Evolutionary conservation across 371 early-diverging fungal species (phyloP).

Genomic region (Parasitella parasitica): DNA sequence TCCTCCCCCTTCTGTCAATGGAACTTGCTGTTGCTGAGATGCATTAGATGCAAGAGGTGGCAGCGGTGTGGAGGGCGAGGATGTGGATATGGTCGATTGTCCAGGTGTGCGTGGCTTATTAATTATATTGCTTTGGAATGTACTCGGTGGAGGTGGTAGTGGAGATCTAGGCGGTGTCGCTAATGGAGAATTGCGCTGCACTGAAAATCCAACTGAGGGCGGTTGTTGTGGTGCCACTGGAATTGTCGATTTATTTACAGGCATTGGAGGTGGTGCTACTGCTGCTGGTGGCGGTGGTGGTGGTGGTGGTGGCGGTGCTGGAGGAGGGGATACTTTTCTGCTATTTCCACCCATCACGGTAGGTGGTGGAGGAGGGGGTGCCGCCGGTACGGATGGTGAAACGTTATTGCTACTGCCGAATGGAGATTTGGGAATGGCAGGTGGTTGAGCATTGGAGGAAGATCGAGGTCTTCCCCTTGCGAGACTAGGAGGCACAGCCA

Average conservation of each 20-base stretch:
- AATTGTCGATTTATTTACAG: background rate
- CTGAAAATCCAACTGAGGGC: background rate
- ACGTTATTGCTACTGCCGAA: conserved; percentile 4
- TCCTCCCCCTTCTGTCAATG: conserved; percentile 38
- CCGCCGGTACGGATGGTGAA: background rate
- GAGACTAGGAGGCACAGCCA: conserved; percentile 40
- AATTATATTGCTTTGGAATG: background rate
- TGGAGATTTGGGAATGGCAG: conserved; percentile 13
- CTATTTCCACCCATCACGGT: background rate
- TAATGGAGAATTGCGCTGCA: background rate
- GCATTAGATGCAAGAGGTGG: background rate
- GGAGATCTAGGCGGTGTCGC: conserved; percentile 25
- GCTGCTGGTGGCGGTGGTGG: conserved; percentile 26
- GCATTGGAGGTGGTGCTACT: conserved; percentile 16
- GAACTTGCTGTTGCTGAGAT: conserved; percentile 2
- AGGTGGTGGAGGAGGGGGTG: background rate
- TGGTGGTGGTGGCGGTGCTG: conserved; percentile 23
- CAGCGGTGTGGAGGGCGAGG: background rate
- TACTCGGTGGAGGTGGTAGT: conserved; percentile 7
- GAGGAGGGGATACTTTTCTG: background rate
- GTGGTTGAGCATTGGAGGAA: conserved; percentile 23
- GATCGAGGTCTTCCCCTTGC: conserved; percentile 42
- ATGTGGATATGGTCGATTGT: background rate
- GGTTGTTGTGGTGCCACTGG: conserved; percentile 11
- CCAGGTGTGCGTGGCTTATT: background rate